Base-by-base conservation (phyloP, 1,284 basidiomycete genomes). In the Cutaneotrichosporon sp. region DNA sequence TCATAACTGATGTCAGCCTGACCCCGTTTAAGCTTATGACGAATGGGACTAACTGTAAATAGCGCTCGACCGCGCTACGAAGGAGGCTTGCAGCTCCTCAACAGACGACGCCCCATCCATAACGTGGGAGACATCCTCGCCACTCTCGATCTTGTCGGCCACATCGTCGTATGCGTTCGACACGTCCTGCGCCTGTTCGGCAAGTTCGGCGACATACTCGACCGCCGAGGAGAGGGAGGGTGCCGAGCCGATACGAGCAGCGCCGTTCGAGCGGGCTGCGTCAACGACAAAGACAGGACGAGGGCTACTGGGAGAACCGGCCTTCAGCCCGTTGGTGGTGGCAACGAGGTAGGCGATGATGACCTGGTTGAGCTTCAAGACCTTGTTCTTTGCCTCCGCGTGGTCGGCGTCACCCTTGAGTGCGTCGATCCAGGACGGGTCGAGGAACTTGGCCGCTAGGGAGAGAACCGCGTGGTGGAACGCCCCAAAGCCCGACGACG, bases 391-490 rank as follows among this genome's bases (percentile, higher is more conserved):
- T 8, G 29, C 38, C 12, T 20, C 34, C 10, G 26, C 45, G 6
- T 7, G 7, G 20, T 27, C 39, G 25, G 33, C 26, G 10, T 44
- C 44, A 43, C 41, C 46, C 37, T 47, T 51, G 16, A 51, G 27
- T 4, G 31, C 17, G 50, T 59, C 57, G 79, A 0, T 89, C 88
- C 31, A 79, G 72, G 1, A 91, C 77, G 25, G 74, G 17, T 83
- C 82, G n/a, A 96, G 80, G 63, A 82, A 86, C 59, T 81, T 80
- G 19, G 90, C 84, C 0, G 89, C 85, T 1, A 96, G 77, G 9
- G 80, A 79, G 12, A 94, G 78, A 17, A 94, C 82, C 0, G 90
- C 85, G 3, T 82, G 79, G 67, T 97, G 92, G 54, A 94, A 81
- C 0, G 84, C 82, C 4, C 90, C 90, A 66, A 90, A 91, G 5